These are phyloP conservation scores for Fragaria ananassa DNA, from an alignment of 306 rosid genomes.

Conservation along the genomic window DNA sequence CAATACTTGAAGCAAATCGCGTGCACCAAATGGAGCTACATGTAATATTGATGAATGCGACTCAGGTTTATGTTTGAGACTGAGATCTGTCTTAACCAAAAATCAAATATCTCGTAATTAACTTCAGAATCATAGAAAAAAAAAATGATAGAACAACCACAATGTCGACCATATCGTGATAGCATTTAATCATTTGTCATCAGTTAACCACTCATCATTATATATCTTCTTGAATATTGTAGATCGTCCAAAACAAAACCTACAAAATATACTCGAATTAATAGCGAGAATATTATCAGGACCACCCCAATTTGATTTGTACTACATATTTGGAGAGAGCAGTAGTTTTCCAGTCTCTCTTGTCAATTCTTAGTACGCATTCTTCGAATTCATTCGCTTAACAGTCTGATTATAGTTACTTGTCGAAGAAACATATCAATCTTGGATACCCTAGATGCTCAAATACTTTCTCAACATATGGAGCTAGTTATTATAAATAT, in stretches of 20 bases:
- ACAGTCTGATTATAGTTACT: background rate
- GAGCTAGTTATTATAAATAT: background rate
- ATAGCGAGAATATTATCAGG: background rate
- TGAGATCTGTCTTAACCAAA: background rate
- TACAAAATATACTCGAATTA: background rate
- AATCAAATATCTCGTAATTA: background rate
- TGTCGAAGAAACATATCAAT: background rate
- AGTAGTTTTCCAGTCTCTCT: background rate
- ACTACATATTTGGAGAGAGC: background rate
- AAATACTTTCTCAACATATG: background rate
- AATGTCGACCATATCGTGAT: background rate
- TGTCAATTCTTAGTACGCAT: background rate
- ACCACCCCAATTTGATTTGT: background rate
- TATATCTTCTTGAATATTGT: background rate
- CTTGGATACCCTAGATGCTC: slow-evolving; percentile 19
- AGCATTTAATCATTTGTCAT: background rate
- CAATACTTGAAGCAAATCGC: background rate
- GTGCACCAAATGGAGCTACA: background rate
- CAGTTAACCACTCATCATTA: background rate
- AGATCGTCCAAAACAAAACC: background rate
- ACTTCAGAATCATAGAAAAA: background rate
- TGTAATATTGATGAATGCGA: background rate
- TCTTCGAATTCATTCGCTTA: background rate
- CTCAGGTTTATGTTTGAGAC: background rate
- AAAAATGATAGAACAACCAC: background rate